Evolutionary conservation across 441 rosid genomes (phyloP).

Genomic region (Erodium texanum): DNA sequence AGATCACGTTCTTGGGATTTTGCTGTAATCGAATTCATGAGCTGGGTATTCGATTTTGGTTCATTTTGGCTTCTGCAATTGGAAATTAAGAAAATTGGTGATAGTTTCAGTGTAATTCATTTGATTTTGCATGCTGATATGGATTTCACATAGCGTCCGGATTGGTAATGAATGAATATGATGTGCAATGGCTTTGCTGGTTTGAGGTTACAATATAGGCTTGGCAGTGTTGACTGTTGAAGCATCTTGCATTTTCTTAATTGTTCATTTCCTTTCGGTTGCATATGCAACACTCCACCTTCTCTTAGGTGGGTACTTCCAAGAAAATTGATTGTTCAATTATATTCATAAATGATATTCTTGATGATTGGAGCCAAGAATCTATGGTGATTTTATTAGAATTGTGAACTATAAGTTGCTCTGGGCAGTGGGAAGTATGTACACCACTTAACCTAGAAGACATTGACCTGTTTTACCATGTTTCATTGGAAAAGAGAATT

Average conservation of each 20-base stretch:
- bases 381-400: too few species aligned
- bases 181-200: background rate
- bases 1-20: slow-evolving; percentile 13
- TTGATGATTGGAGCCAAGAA: too few species aligned
- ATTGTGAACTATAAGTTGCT: too few species aligned
- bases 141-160: background rate
- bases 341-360: too few species aligned
- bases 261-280: background rate
- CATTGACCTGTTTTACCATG: too few species aligned
- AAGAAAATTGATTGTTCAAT: background rate
- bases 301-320: background rate
- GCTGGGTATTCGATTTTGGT: background rate
- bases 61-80: slow-evolving; percentile 13
- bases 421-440: too few species aligned
- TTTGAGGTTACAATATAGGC: background rate
- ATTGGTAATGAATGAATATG: slow-evolving; percentile 1
- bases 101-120: slow-evolving; percentile 8
- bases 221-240: background rate
- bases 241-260: background rate
- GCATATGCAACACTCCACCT: background rate
- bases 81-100: slow-evolving; percentile 6
- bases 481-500: too few species aligned
- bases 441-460: too few species aligned
- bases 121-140: background rate
- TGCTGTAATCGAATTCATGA: background rate